These are phyloP conservation scores for Spizellomyces sp. DNA, from an alignment of 192 early-diverging fungal genomes.

Conservation along the genomic window DNA sequence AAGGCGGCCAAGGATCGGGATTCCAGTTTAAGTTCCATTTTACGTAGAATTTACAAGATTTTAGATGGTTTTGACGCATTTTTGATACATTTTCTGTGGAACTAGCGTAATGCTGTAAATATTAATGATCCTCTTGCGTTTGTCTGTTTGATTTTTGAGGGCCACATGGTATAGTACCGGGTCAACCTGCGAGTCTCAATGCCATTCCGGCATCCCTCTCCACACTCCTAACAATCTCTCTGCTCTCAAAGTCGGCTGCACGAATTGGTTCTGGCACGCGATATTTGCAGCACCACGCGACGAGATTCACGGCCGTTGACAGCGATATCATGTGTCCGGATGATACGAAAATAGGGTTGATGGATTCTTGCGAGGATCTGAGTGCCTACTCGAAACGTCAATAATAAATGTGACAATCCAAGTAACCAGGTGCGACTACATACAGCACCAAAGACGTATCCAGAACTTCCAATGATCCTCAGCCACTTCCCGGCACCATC, in stretches of 20 bases:
- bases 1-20: constrained; percentile 17
- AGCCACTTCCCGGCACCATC: constrained; percentile 45
- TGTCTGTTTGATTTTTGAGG: no score
- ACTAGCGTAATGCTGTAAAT: no score
- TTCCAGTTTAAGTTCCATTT: constrained; percentile 50
- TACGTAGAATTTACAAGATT: not conserved
- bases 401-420: not conserved
- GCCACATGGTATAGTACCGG: no score
- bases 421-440: not conserved
- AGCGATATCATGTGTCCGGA: constrained; percentile 77
- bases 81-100: no score
- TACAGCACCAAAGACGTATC: constrained; percentile 52
- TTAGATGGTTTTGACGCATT: not conserved
- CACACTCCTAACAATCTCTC: constrained; percentile 13
- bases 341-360: constrained; percentile 88
- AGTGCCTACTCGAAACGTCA: constrained; percentile 31
- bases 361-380: constrained; percentile 34
- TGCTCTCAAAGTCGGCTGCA: constrained; percentile 71
- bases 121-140: no score
- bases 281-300: constrained; percentile 59
- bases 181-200: no score
- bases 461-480: constrained; percentile 46
- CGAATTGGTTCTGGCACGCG: constrained; percentile 91
- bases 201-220: no score
- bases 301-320: constrained; percentile 70